Percentiles rank a stretch among this genome's conserved stretches.
Conservation (phyloP, 2,329 filamentous ascomycete species). For the Curvularia sp. region DNA sequence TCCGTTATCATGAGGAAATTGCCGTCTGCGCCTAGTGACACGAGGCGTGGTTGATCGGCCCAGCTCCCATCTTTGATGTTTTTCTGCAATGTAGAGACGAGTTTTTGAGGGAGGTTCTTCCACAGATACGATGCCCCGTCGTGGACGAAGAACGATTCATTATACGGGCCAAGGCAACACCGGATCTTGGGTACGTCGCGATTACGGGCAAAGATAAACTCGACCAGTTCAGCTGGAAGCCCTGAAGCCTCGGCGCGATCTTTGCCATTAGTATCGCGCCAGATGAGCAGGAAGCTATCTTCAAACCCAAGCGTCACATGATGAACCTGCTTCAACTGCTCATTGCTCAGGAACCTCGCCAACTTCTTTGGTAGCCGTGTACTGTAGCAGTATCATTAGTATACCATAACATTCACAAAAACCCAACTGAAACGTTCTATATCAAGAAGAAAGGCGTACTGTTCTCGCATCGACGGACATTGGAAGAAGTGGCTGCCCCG, state of each 20-base stretch:
- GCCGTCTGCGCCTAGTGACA: conserved; percentile 40
- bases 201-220: conserved; percentile 36
- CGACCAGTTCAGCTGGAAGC: conserved; percentile 35
- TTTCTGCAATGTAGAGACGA: conserved; percentile 36
- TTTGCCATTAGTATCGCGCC: conserved; percentile 34
- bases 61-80: conserved; percentile 42
- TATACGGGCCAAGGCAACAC: conserved; percentile 44
- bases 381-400: conserved; percentile 16
- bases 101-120: conserved; percentile 40
- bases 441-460: conserved; percentile 27
- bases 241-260: conserved; percentile 38
- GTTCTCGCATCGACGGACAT: conserved; percentile 37
- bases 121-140: conserved; percentile 41
- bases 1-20: conserved; percentile 45
- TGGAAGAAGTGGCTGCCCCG: conserved; percentile 47
- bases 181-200: conserved; percentile 40
- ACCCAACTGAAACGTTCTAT: background rate
- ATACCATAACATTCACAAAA: background rate
- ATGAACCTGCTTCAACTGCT: conserved; percentile 35
- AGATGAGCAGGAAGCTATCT: conserved; percentile 47
- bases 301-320: conserved; percentile 45
- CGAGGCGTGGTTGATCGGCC: conserved; percentile 42
- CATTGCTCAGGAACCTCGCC: conserved; percentile 30
- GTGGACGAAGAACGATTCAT: conserved; percentile 43
- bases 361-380: conserved; percentile 41